Conservation (phyloP, 805 yeast species). For the Lipomyces lipofer region DNA sequence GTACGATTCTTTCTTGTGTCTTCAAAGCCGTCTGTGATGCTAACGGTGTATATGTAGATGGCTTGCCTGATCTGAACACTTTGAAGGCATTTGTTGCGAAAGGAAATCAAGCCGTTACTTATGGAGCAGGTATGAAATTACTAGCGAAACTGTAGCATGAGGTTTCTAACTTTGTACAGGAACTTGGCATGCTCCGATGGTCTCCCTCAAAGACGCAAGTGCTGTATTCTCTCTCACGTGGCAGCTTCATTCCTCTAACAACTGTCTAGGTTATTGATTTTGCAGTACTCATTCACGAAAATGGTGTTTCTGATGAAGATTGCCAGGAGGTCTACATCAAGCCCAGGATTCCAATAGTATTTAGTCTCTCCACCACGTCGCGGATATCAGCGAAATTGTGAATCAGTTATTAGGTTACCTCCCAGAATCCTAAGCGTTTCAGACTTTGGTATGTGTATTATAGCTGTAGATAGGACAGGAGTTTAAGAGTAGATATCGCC, state of each 20-base stretch:
- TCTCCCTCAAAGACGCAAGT: slow-evolving; percentile 58
- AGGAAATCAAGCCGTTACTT: slow-evolving; percentile 85
- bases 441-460: too few species aligned
- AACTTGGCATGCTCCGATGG: slow-evolving; percentile 97
- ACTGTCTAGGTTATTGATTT: slow-evolving; percentile 57
- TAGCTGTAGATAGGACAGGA: background rate
- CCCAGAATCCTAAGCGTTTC: too few species aligned
- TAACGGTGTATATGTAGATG: slow-evolving; percentile 40
- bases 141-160: background rate
- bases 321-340: slow-evolving; percentile 75
- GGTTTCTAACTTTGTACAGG: slow-evolving; percentile 39
- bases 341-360: slow-evolving; percentile 51
- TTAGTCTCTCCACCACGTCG: background rate
- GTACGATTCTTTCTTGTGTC: slow-evolving; percentile 13
- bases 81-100: slow-evolving; percentile 69
- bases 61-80: slow-evolving; percentile 62
- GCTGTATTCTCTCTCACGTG: too few species aligned
- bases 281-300: slow-evolving; percentile 85
- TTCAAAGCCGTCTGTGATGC: background rate
- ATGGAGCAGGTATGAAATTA: slow-evolving; percentile 27
- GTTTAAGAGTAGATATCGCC: too few species aligned
- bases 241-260: background rate
- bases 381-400: background rate
- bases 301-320: slow-evolving; percentile 74
- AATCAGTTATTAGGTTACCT: background rate